Evolutionary conservation across 805 yeast species (phyloP).

Genomic region (Ogataea allantospora): DNA sequence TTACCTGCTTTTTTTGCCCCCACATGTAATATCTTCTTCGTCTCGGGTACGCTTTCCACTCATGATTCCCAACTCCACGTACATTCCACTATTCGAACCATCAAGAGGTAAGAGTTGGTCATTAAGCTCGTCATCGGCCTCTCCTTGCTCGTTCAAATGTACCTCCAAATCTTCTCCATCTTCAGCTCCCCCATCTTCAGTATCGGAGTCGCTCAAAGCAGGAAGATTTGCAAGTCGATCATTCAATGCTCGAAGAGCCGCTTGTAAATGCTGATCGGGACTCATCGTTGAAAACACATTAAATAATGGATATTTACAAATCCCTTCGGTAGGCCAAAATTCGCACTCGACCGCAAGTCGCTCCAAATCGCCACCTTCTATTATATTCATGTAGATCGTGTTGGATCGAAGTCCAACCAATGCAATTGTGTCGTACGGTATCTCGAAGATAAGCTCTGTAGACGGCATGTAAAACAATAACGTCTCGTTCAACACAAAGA

Average conservation of each 20-base stretch:
- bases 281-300: constrained; percentile 18
- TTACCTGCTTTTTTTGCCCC: constrained; percentile 33
- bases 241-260: constrained; percentile 20
- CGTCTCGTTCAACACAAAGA: constrained; percentile 26
- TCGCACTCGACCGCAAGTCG: constrained; percentile 15
- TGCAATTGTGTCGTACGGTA: constrained; percentile 25
- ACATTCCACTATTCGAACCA: constrained; percentile 27
- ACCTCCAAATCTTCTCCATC: constrained; percentile 13
- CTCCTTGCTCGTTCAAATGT: constrained; percentile 26
- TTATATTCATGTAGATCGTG: constrained; percentile 11
- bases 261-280: constrained; percentile 18
- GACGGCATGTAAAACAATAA: constrained; percentile 21
- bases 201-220: constrained; percentile 13
- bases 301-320: constrained; percentile 23
- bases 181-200: constrained; percentile 15
- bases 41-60: constrained; percentile 39
- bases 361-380: constrained; percentile 4
- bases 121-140: constrained; percentile 30
- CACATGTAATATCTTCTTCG: constrained; percentile 43
- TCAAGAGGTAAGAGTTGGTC: constrained; percentile 18
- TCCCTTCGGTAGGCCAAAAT: constrained; percentile 12
- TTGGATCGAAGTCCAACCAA: constrained; percentile 20
- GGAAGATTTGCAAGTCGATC: constrained; percentile 24
- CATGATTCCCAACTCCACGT: constrained; percentile 31
- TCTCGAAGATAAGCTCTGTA: constrained; percentile 11